Percentiles rank a stretch among this genome's conserved stretches.
phyloP scores from a whole-genome alignment of 352 stramenopile species.

The Globisporangium viniferum region DNA sequence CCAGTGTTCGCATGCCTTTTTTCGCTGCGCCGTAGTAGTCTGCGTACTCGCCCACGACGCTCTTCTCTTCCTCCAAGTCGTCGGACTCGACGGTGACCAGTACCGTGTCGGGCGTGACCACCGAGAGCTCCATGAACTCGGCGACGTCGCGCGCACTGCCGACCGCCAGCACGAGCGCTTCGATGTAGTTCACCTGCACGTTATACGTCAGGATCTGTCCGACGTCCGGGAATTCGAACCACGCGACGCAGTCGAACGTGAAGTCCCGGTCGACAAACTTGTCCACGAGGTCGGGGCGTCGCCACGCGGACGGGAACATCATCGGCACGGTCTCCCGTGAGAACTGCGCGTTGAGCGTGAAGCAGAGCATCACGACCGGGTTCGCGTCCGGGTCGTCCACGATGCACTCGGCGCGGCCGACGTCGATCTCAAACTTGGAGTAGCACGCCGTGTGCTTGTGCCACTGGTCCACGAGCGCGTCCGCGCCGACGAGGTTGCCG shows the following conservation, averaged over 20 bases:
- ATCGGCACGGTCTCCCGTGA: constrained; percentile 13
- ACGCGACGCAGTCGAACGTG: constrained; percentile 16
- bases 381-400: background rate
- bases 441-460: constrained; percentile 2
- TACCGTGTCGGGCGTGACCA: background rate
- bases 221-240: constrained; percentile 21
- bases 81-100: background rate
- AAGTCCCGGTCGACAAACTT: constrained; percentile 17
- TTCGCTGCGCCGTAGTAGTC: background rate
- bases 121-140: constrained; percentile 1
- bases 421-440: background rate
- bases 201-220: constrained; percentile 16
- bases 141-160: constrained; percentile 9
- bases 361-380: background rate
- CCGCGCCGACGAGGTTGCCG: background rate
- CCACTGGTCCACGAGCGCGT: background rate
- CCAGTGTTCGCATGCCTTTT: background rate
- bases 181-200: constrained; percentile 21
- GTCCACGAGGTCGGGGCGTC: constrained; percentile 17
- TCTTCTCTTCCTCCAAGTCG: background rate
- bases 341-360: background rate
- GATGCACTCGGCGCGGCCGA: background rate
- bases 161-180: constrained; percentile 11
- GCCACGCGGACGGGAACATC: constrained; percentile 23
- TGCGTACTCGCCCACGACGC: too few relatives aligned